These are phyloP conservation scores for Mycena chlorophos DNA, from an alignment of 768 basidiomycete genomes.

Conservation along the genomic window DNA sequence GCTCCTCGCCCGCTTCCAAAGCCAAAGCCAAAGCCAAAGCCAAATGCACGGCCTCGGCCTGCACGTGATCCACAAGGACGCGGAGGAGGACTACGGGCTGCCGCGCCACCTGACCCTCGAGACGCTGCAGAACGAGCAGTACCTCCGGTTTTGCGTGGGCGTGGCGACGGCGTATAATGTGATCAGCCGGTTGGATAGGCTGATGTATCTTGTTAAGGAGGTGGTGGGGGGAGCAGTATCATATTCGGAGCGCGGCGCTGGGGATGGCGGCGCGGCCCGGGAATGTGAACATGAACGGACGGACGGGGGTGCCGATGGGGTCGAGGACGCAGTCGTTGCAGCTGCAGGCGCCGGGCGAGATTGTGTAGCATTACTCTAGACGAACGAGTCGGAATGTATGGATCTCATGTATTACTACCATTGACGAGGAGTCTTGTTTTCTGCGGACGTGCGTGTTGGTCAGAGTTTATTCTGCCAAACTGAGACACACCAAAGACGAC, in stretches of 20 bases:
- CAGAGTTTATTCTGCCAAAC: too few species aligned
- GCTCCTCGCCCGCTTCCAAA: slow-evolving; percentile 46
- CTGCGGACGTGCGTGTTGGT: background rate
- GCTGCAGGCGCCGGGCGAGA: slow-evolving; percentile 13
- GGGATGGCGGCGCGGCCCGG: slow-evolving; percentile 23
- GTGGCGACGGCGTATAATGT: slow-evolving; percentile 69
- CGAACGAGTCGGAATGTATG: background rate
- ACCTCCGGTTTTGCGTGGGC: slow-evolving; percentile 75
- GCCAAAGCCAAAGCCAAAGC: too few species aligned
- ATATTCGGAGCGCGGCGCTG: slow-evolving; percentile 69
- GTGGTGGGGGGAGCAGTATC: slow-evolving; percentile 85
- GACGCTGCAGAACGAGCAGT: slow-evolving; percentile 75
- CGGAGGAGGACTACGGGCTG: slow-evolving; percentile 73
- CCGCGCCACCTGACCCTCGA: slow-evolving; percentile 70
- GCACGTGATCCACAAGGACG: slow-evolving; percentile 67
- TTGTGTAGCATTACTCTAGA: too few species aligned
- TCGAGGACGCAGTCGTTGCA: slow-evolving; percentile 29
- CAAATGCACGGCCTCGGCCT: slow-evolving; percentile 52
- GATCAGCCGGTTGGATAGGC: slow-evolving; percentile 68
- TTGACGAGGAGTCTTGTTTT: background rate
- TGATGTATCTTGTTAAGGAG: slow-evolving; percentile 84
- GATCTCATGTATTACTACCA: background rate
- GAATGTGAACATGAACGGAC: slow-evolving; percentile 10
- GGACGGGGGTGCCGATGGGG: slow-evolving; percentile 31
- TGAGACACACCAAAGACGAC: slow-evolving; percentile 7